These are phyloP conservation scores for Torulaspora delbrueckii DNA, from an alignment of 805 yeast genomes.

Conservation along the genomic window DNA sequence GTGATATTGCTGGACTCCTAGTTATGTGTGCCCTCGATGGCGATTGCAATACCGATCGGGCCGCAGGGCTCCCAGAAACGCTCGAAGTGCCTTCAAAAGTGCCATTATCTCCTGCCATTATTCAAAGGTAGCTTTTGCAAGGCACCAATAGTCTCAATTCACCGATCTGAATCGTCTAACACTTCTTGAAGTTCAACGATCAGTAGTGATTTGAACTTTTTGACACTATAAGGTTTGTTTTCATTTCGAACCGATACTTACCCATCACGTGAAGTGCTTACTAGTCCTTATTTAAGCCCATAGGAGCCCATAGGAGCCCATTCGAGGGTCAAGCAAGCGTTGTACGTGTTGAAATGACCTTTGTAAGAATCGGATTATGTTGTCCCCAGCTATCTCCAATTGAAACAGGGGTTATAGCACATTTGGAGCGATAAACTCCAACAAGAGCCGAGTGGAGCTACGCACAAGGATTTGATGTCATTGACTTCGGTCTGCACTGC, in stretches of 20 bases:
- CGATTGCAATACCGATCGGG: conserved; percentile 4
- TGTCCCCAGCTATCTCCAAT: too few relatives aligned
- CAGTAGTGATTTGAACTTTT: background rate
- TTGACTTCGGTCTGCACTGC: too few relatives aligned
- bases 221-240: background rate
- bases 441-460: too few relatives aligned
- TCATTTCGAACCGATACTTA: background rate
- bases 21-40: conserved; percentile 2
- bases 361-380: too few relatives aligned
- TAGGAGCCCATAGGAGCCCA: background rate
- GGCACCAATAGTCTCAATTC: background rate
- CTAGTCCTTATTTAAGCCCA: background rate
- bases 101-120: background rate
- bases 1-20: conserved; percentile 11
- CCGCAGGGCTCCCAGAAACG: background rate
- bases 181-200: background rate
- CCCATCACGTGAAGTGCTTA: background rate
- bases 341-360: background rate
- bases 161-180: background rate
- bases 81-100: background rate
- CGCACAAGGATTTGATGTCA: too few relatives aligned
- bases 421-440: too few relatives aligned
- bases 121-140: background rate
- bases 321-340: background rate
- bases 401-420: too few relatives aligned